Evolutionary conservation across 257 asterid genomes (phyloP), one percentile per base, ranked within the genome.

Genomic region (Lithospermum erythrorhizon): DNA sequence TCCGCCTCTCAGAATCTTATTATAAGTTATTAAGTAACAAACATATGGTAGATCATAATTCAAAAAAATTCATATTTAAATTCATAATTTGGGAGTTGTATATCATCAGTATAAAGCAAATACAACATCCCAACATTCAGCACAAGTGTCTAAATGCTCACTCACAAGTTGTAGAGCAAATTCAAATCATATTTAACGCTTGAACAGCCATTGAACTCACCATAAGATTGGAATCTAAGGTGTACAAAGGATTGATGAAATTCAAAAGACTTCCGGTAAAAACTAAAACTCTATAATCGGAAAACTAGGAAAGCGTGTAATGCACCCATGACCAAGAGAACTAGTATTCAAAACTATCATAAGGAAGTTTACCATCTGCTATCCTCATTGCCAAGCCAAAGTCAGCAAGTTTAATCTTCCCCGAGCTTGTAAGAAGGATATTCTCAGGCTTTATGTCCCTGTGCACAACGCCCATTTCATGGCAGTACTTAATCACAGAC

Each of bases 321-420:
- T 41, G 11, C 49, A 13, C 18, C 18, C 1, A 41, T 41, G 5
- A 41, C 49, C 17, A 41, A 41, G 4, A 41, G 1, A 35, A 35
- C 2, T 35, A 35, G 14, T 1, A 41, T 1, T 41, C 4, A 3
- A n/a, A 14, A 41, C 49, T 41, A 13, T 58, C 24, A 0, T 4
- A 62, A 62, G 57, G 58, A 19, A 32, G 13, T 16, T 68, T 70
- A 78, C 82, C 83, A 56, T 69, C 68, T 6, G 78, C 71, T 71
- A 78, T 72, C 74, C 83, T 78, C 83, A 78, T 75, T 23, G 83
- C 80, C 73, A 78, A 78, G 62, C 83, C 83, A 56, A 78, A 78
- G 72, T 78, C 83, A 18, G 80, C 83, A 59, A 78, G 80, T 65
- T 78, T 78, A 65, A 78, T 68, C 66, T 66, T 78, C 41, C 80